A percentile compares a stretch with the other conserved stretches of the same genome.
Evolutionary conservation across 805 yeast genomes (phyloP).

Genomic region (Blastobotrys chiropterorum): DNA sequence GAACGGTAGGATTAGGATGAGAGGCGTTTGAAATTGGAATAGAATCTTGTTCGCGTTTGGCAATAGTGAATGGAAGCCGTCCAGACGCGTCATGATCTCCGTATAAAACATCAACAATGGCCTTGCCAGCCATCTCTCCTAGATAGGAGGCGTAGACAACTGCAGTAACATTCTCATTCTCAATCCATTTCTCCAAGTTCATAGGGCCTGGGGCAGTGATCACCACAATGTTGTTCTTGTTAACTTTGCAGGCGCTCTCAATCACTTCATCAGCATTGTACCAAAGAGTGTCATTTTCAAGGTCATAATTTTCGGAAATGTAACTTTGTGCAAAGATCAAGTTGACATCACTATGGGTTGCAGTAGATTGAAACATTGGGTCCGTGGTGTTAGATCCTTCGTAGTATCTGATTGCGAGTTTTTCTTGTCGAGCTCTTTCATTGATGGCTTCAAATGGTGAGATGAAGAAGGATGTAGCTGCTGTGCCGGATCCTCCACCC

Average conservation of each 20-base stretch:
- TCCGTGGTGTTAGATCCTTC: too few relatives aligned
- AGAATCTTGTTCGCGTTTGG: conserved; percentile 44
- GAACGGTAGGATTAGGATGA: too few relatives aligned
- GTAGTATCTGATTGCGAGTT: too few relatives aligned
- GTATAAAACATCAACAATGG: conserved; percentile 51
- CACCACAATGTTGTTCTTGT: conserved; percentile 51
- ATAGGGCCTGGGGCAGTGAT: conserved; percentile 57
- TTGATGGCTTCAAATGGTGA: too few relatives aligned
- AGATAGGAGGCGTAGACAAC: conserved; percentile 51
- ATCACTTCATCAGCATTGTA: conserved; percentile 53
- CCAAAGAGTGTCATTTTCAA: conserved; percentile 50
- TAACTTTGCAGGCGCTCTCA: conserved; percentile 41
- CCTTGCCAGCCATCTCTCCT: conserved; percentile 51
- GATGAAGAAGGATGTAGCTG: too few relatives aligned
- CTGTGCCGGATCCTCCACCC: too few relatives aligned
- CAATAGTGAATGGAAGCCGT: conserved; percentile 56
- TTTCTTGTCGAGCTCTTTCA: too few relatives aligned
- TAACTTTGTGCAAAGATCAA: conserved; percentile 48
- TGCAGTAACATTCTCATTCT: conserved; percentile 51
- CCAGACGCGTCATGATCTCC: conserved; percentile 63
- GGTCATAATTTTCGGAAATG: conserved; percentile 61
- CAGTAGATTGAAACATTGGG: conserved; percentile 42
- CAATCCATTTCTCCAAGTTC: conserved; percentile 49
- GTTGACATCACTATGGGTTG: conserved; percentile 41
- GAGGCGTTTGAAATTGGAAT: too few relatives aligned